Percentiles rank a stretch among this genome's conserved stretches.
These are phyloP conservation scores for Chlorella sorokiniana DNA, from an alignment of 139 green algal species.

Conservation along the genomic window DNA sequence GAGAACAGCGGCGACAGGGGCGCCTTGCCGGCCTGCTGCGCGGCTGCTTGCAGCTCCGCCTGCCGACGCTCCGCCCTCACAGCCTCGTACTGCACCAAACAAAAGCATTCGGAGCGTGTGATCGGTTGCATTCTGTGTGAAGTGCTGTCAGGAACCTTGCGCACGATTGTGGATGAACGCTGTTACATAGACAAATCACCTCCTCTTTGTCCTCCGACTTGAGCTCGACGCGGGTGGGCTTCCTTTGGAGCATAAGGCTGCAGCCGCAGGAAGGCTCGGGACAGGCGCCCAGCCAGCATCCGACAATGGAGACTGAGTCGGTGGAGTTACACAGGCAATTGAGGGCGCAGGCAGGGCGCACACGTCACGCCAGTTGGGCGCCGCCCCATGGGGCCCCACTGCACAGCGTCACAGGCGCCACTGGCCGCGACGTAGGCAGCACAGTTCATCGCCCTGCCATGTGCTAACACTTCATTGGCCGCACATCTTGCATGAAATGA, in stretches of 20 bases:
- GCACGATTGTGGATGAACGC: not conserved
- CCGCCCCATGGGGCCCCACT: too few species aligned
- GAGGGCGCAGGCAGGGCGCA: too few species aligned
- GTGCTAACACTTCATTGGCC: too few species aligned
- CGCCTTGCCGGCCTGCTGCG: slow-evolving; percentile 30
- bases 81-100: slow-evolving; percentile 36
- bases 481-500: too few species aligned
- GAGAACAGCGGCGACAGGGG: slow-evolving; percentile 34
- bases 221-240: slow-evolving; percentile 90
- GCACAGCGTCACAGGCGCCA: too few species aligned
- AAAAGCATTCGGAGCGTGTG: too few species aligned
- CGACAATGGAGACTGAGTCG: not conserved
- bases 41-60: slow-evolving; percentile 15
- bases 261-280: not conserved
- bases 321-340: too few species aligned
- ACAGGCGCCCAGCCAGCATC: slow-evolving; percentile 11
- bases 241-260: slow-evolving; percentile 72
- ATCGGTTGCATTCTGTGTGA: too few species aligned
- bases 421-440: too few species aligned
- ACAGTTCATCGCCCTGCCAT: too few species aligned
- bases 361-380: too few species aligned
- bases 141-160: too few species aligned
- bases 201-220: slow-evolving; percentile 84
- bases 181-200: slow-evolving; percentile 40
- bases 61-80: slow-evolving; percentile 25